Evolutionary conservation across 1,139 yeast genomes (phyloP).

Genomic region (Nakaseomyces kungkrabaensis): DNA sequence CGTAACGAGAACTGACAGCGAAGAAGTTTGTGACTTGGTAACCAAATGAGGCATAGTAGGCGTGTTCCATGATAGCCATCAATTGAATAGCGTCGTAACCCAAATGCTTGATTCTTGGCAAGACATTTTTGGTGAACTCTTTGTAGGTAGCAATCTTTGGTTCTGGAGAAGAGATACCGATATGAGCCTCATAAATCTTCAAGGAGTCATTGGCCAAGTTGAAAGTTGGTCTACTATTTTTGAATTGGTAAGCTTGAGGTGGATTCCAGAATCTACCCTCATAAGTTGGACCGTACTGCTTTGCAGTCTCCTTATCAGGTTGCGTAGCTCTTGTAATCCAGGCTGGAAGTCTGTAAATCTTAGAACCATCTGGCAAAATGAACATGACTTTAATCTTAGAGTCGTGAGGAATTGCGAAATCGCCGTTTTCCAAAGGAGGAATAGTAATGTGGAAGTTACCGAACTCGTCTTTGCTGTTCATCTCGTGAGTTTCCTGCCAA

Average conservation of each 20-base stretch:
- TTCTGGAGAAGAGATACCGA: conserved; percentile 89
- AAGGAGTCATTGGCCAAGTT: conserved; percentile 41
- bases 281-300: conserved; percentile 44
- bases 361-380: conserved; percentile 55
- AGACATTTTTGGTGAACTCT: conserved; percentile 67
- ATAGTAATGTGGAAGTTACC: conserved; percentile 62
- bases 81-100: conserved; percentile 91
- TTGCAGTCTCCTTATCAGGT: conserved; percentile 40
- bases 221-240: conserved; percentile 50
- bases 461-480: conserved; percentile 44
- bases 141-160: conserved; percentile 75
- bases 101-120: conserved; percentile 74
- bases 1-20: conserved; percentile 81
- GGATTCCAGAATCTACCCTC: conserved; percentile 97
- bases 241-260: conserved; percentile 44
- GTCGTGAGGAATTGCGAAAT: conserved; percentile 68
- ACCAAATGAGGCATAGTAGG: conserved; percentile 95
- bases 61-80: conserved; percentile 99
- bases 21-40: conserved; percentile 90
- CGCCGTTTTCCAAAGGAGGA: conserved; percentile 42
- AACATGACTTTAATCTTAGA: conserved; percentile 68
- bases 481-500: conserved; percentile 58
- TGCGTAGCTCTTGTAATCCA: conserved; percentile 83
- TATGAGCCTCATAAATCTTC: conserved; percentile 89
- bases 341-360: conserved; percentile 75